Base-by-base conservation (phyloP, 2,329 filamentous ascomycete genomes). In the Diaporthe sp. region DNA sequence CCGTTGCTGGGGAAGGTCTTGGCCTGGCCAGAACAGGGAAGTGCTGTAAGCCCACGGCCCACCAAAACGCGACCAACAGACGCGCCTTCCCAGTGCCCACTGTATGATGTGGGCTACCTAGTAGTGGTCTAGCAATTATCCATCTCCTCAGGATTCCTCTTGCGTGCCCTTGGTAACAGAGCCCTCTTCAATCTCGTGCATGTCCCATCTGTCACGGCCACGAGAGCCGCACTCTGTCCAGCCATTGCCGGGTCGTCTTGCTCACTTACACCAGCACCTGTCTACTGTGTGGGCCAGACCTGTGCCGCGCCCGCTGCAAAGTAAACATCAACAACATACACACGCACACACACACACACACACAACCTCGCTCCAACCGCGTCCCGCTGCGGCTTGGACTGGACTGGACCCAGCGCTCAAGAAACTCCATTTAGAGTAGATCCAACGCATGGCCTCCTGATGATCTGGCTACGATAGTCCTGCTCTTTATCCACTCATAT, bases 51-150 rank as follows among this genome's bases (percentile, higher is more conserved):
- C 53, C 25, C 28, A 57, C 6, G 39, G 42, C 59, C 59, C 39
- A 51, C 62, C 62, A 49, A n/a, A 49, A 68, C 65, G 65, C 65
- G 65, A 51, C n/a, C n/a, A 25, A 53, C 62, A 68, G 65, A 68
- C 65, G 65, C 65, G 65, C 46, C 65, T 37, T 46, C 46, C 65
- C 65, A 22, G 44, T 53, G 62, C 44, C 62, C 62, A 25, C 46
- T 53, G 15, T 34, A 22, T 31, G 58, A 61, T 61, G 61, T 62
- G 59, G 59, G 39, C 39, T 55, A 49, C 57, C 55, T 37, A n/a
- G 55, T 19, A 42, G 39, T 62, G 37, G 37, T 28, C 39, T 15
- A 62, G 58, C 37, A 46, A 44, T 44, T 44, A 17, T 46, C 59
- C 17, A 17, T 62, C 59, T 39, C 34, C 15, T 62, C 39, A 46